Conservation (phyloP, 352 stramenopile genomes). For the Lagenidium sp. region DNA sequence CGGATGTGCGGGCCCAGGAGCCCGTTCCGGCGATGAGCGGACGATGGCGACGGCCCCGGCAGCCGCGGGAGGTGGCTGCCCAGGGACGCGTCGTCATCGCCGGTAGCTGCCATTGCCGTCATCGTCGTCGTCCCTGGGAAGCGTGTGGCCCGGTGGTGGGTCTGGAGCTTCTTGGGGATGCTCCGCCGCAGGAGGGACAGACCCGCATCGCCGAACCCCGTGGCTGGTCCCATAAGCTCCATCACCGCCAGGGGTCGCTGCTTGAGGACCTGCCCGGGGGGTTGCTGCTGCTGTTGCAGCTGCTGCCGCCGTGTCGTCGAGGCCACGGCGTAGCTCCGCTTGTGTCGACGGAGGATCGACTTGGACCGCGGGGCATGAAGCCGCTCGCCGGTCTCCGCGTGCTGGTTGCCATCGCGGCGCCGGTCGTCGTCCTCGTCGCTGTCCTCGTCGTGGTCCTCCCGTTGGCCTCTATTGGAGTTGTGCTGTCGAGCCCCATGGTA, state of each 20-base stretch:
- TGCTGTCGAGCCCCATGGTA: too few species aligned
- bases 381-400: not conserved
- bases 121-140: not conserved
- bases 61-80: not conserved
- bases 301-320: too few species aligned
- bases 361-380: too few species aligned
- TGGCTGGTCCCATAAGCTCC: conserved; percentile 10
- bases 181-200: not conserved
- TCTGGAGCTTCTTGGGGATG: conserved; percentile 5
- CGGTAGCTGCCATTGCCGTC: too few species aligned
- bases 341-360: too few species aligned
- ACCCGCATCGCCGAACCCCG: not conserved
- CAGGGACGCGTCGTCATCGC: too few species aligned
- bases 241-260: conserved; percentile 22
- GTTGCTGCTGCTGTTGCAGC: too few species aligned
- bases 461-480: too few species aligned
- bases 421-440: not conserved
- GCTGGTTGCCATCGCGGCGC: not conserved
- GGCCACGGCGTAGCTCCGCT: too few species aligned
- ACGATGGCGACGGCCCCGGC: not conserved
- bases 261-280: conserved; percentile 15
- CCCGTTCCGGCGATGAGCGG: not conserved
- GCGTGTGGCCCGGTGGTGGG: not conserved
- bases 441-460: conserved; percentile 3
- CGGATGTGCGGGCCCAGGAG: conserved; percentile 27